Percentiles rank a stretch among this genome's conserved stretches.
Conservation (phyloP, 768 basidiomycete genomes). For the Bullera alba region DNA sequence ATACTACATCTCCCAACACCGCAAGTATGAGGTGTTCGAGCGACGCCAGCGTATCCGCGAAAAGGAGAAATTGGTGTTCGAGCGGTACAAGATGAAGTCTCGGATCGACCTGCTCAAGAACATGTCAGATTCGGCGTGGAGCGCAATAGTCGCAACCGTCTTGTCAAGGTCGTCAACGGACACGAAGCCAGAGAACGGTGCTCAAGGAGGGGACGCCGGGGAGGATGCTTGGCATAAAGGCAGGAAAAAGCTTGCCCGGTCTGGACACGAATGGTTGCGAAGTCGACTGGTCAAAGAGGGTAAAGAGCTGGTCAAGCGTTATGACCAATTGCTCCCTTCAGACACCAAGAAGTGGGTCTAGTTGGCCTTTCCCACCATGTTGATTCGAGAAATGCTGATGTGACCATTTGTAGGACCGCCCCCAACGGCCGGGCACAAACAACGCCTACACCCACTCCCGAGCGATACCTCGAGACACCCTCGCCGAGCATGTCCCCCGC, state of each 20-base stretch:
- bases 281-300: slow-evolving; percentile 23
- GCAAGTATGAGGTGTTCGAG: slow-evolving; percentile 79
- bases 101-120: slow-evolving; percentile 72
- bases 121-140: slow-evolving; percentile 50
- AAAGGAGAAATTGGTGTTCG: slow-evolving; percentile 84
- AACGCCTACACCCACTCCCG: neutral
- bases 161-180: slow-evolving; percentile 5
- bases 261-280: slow-evolving; percentile 33
- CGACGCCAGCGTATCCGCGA: slow-evolving; percentile 76
- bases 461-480: slow-evolving; percentile 6
- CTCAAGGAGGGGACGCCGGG: too few species aligned
- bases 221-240: slow-evolving; percentile 14
- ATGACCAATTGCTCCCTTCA: slow-evolving; percentile 33
- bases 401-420: too few species aligned
- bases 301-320: slow-evolving; percentile 29
- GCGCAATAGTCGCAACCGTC: slow-evolving; percentile 19
- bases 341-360: slow-evolving; percentile 34
- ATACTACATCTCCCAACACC: slow-evolving; percentile 72
- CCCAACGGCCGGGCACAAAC: neutral
- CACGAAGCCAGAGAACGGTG: too few species aligned
- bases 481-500: slow-evolving; percentile 7
- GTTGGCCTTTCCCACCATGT: too few species aligned
- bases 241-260: slow-evolving; percentile 14
- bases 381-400: too few species aligned
- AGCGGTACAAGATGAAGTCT: slow-evolving; percentile 84